Evolutionary conservation across 2,329 filamentous ascomycete genomes (phyloP).

Genomic region (Trichoderma arundinaceum): DNA sequence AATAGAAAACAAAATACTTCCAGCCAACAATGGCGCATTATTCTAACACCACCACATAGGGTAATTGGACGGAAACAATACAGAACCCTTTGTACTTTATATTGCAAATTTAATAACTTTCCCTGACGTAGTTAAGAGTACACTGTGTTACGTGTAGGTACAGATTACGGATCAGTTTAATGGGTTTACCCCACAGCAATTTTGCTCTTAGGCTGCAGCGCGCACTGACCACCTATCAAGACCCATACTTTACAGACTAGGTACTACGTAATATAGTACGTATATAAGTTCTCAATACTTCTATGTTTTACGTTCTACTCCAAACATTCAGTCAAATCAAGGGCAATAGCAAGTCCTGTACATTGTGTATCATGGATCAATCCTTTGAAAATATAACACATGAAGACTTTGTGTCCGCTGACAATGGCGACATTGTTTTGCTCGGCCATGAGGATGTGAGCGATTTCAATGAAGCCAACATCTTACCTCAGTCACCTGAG

Average conservation of each 20-base stretch:
- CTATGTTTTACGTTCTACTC: neutral
- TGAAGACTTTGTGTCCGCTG: neutral
- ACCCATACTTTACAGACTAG: neutral
- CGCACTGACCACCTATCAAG: neutral
- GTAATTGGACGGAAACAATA: no score
- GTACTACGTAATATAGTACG: no score
- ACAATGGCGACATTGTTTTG: conserved; percentile 1
- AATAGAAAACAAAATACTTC: no score
- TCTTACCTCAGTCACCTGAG: conserved; percentile 32
- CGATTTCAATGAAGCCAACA: conserved; percentile 10
- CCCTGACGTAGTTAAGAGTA: no score
- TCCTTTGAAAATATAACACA: neutral
- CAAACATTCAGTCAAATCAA: neutral
- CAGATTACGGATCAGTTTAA: no score
- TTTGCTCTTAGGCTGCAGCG: conserved; percentile 1
- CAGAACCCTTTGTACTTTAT: no score
- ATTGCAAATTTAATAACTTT: no score
- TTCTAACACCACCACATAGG: no score
- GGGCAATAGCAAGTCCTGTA: no score
- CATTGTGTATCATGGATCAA: conserved; percentile 4
- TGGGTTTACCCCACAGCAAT: neutral
- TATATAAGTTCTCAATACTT: neutral
- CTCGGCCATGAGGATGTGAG: conserved; percentile 17
- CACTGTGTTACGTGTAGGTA: no score
- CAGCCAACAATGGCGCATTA: no score